These are phyloP conservation scores for Theileria sp. DNA, from an alignment of 169 alveolate species.

Conservation along the genomic window DNA sequence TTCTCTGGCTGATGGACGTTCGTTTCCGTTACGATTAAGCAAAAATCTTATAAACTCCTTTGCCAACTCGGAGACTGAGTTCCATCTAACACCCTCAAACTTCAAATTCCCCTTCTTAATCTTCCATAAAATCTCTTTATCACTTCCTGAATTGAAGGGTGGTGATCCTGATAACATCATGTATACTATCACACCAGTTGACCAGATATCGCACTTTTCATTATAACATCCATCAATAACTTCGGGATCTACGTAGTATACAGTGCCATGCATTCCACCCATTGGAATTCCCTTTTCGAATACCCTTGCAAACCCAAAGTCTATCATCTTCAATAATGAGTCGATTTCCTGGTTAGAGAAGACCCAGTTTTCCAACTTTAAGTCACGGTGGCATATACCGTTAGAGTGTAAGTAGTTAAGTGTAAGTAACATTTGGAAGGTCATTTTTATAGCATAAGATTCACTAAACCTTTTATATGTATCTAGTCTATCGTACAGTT, in stretches of 20 bases:
- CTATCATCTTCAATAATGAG: conserved; percentile 84
- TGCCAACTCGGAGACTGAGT: conserved; percentile 40
- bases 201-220: conserved; percentile 91
- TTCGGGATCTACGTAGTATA: conserved; percentile 92
- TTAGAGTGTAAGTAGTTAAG: conserved; percentile 84
- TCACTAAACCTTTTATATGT: conserved; percentile 85
- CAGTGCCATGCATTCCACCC: conserved; percentile 82
- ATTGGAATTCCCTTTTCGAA: conserved; percentile 62
- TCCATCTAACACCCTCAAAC: conserved; percentile 63
- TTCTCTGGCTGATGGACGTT: conserved; percentile 47
- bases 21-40: conserved; percentile 47
- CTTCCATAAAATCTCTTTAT: conserved; percentile 70
- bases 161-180: conserved; percentile 88
- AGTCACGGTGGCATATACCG: conserved; percentile 88
- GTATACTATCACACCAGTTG: conserved; percentile 89
- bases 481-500: conserved; percentile 84
- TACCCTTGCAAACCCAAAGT: conserved; percentile 86
- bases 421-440: conserved; percentile 82
- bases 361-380: conserved; percentile 89
- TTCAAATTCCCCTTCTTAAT: conserved; percentile 57
- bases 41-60: conserved; percentile 53
- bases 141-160: conserved; percentile 78
- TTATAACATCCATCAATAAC: conserved; percentile 86
- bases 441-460: conserved; percentile 81
- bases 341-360: conserved; percentile 79